Percentiles rank a stretch among this genome's conserved stretches.
Evolutionary conservation across 345 rosid genomes (phyloP).

Genomic region (Salix viminalis): DNA sequence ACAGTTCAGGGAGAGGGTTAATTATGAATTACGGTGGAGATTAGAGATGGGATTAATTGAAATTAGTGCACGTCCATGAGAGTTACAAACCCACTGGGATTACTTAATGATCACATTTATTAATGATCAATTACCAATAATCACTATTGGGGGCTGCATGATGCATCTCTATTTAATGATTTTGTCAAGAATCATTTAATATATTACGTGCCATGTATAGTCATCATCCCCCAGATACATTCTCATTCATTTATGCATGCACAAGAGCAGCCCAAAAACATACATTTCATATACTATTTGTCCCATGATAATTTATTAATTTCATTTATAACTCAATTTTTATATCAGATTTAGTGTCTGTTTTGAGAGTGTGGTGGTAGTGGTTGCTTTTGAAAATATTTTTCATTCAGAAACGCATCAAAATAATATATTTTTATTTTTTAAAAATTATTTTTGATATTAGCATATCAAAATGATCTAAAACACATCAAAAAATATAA

Average conservation of each 20-base stretch:
- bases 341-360: no score
- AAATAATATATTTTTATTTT: no score
- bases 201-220: no score
- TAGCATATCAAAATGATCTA: no score
- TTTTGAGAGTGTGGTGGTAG: no score
- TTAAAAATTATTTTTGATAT: no score
- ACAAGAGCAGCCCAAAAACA: no score
- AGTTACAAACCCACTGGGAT: conserved; percentile 5
- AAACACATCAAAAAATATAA: no score
- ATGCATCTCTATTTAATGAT: background rate
- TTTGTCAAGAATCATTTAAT: background rate
- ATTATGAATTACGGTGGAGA: background rate
- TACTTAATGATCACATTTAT: conserved; percentile 4
- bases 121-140: conserved; percentile 21
- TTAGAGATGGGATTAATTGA: background rate
- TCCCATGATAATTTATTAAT: background rate
- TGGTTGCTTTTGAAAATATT: fast-evolving
- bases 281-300: background rate
- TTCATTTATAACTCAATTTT: background rate
- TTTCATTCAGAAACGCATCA: no score
- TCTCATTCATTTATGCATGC: no score
- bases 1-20: background rate
- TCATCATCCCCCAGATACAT: no score
- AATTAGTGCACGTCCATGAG: background rate
- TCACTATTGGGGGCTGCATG: conserved; percentile 6